Evolutionary conservation across 2,329 filamentous ascomycete genomes (phyloP), one percentile per base, ranked within the genome.

Genomic region (Graphilbum ipis-grandicollis): DNA sequence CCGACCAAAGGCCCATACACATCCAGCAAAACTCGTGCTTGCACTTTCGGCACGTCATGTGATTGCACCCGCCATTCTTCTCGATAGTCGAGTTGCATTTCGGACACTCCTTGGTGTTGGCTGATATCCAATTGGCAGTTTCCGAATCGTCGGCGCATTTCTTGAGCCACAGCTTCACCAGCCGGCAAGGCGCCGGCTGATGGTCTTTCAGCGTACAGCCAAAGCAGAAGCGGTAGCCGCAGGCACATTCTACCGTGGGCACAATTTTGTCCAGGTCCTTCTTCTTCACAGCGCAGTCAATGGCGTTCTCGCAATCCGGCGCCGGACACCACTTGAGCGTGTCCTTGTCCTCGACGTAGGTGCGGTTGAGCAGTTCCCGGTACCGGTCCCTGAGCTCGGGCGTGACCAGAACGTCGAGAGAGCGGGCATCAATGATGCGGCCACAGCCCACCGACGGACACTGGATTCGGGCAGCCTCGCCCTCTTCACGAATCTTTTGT

Each of bases 1-100:
- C 90, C 1, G 85, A 92, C 90, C 90, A 98, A 1, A 93, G 65
- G 0, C 90, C 90, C 90, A 98, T 98, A 52, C 90, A 98, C 81
- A 98, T 96, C 90, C 90, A 98, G 60, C 90, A 98, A 52, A 98
- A 94, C 52, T 94, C 86, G 52, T 94, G 78, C 51, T 85, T 84
- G 62, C 86, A 94, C 56, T 94, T 94, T 39, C 86, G 68, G 54
- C 86, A 94, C 0, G 86, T 94, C 86, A 94, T 94, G 56, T 94
- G 86, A 60, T 94, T 94, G 62, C 86, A 94, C 4, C 86, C 86
- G 36, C 86, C 86, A 46, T 98, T 98, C 71, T 98, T 98, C 59
- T 98, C 90, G 32, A 98, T 98, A 0, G 90, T 98, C 2, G 88
- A 96, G 47, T 83, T 75, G 57, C 90, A 98, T 54, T 81, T 90